Percentiles rank a stretch among this genome's conserved stretches.
These are phyloP conservation scores for Pyrenophora seminiperda DNA, from an alignment of 2,329 filamentous ascomycete species.

Conservation along the genomic window DNA sequence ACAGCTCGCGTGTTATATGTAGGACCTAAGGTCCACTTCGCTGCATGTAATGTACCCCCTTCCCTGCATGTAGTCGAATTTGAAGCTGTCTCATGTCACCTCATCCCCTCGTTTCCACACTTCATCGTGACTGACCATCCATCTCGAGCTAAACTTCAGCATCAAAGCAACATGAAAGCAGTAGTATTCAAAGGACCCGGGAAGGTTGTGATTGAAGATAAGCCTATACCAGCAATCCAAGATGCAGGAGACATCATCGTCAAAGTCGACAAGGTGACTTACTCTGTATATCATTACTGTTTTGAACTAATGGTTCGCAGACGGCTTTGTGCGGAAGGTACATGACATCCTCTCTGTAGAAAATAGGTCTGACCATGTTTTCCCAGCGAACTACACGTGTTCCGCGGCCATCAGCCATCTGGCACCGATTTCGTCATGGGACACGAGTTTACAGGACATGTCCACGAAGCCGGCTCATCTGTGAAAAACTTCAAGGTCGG, in stretches of 20 bases:
- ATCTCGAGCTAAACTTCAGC: conserved; percentile 22
- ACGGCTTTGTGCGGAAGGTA: conserved; percentile 89
- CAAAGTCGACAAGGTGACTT: conserved; percentile 68
- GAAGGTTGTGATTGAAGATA: conserved; percentile 76
- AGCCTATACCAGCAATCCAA: conserved; percentile 76
- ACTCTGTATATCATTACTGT: neutral
- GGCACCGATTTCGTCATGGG: conserved; percentile 71
- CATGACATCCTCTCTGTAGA: conserved; percentile 16
- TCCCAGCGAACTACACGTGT: conserved; percentile 79
- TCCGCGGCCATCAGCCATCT: conserved; percentile 77
- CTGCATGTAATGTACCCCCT: neutral
- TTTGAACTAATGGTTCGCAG: conserved; percentile 23
- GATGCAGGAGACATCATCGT: conserved; percentile 77
- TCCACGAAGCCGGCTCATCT: conserved; percentile 68
- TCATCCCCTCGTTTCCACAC: neutral
- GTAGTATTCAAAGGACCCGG: conserved; percentile 83
- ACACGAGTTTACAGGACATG: conserved; percentile 83
- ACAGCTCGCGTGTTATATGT: conserved; percentile 19
- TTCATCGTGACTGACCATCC: neutral
- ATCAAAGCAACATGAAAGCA: conserved; percentile 70
- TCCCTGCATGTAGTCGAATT: neutral
- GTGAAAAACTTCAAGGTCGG: conserved; percentile 74
- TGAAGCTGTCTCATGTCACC: neutral
- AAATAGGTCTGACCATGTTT: conserved; percentile 8
- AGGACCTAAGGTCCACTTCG: conserved; percentile 9